Base-by-base conservation (phyloP, 495 filamentous ascomycete species). In the Xylaria castorea region DNA sequence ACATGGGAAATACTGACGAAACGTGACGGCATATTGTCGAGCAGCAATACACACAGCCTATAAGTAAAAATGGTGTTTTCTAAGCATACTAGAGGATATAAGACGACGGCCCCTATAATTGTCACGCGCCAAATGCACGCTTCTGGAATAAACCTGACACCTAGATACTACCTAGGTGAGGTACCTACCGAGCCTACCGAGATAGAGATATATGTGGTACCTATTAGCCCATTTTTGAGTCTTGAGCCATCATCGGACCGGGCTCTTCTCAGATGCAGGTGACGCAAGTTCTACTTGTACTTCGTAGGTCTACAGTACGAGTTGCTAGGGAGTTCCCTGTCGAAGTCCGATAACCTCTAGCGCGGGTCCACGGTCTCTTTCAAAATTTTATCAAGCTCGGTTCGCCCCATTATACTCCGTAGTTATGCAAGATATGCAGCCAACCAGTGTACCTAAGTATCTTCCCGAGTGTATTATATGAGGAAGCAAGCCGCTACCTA, bases 331-430 rank as follows among this genome's bases (percentile, higher is more conserved):
- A 40, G 25, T 32, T 6, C 40, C 63, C 63, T 42, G 63, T 66
- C 63, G 63, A 50, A 64, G 22, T 18, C 61, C 5, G 22, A 44
- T 18, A 30, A 30, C 38, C 38, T 64, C 38, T 70, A 70, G 67
- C 55, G 67, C 55, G 67, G 38, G 38, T 42, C n/a, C n/a, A n/a
- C n/a, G 66, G 51, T 27, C 22, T 20, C 22, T 60, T 50, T 70
- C 53, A 62, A 70, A 70, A 48, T 34, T 70, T 70, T 70, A 70
- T 70, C 51, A 60, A 55, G 32, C 48, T 55, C 48, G 65, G 66
- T 44, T 60, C 22, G 40, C 66, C 66, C 66, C 50, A 66, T 57
- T 42, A 25, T n/a, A n/a, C n/a, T n/a, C n/a, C n/a, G n/a, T n/a
- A n/a, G n/a, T 27, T 50, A 42, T 55, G 66, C 53, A 62, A 61